Conservation (phyloP, 345 rosid species). For the Kandelia obovata region DNA sequence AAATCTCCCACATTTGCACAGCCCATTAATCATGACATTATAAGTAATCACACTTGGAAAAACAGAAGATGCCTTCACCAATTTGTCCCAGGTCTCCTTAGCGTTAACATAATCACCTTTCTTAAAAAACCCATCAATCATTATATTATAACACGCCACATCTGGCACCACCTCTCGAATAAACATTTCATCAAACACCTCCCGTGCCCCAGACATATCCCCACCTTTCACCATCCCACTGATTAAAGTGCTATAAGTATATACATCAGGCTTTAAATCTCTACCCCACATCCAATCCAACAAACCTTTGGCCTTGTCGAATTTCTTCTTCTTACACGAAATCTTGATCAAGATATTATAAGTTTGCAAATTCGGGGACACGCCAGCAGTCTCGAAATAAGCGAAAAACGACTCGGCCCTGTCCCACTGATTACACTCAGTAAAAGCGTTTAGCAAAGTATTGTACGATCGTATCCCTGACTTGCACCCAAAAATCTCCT, state of each 20-base stretch:
- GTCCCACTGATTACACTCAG: conserved; percentile 52
- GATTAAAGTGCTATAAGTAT: conserved; percentile 60
- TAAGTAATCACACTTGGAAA: conserved; percentile 78
- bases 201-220: conserved; percentile 45
- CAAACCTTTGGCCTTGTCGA: conserved; percentile 48
- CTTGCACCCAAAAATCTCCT: conserved; percentile 61
- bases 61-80: conserved; percentile 44
- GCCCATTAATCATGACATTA: conserved; percentile 77
- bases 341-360: conserved; percentile 73
- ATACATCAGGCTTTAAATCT: conserved; percentile 53
- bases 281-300: conserved; percentile 57
- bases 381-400: conserved; percentile 42
- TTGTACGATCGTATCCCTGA: conserved; percentile 72
- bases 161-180: conserved; percentile 48
- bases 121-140: conserved; percentile 71
- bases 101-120: conserved; percentile 47
- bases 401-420: conserved; percentile 51
- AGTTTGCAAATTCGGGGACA: conserved; percentile 65
- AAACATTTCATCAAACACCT: conserved; percentile 84
- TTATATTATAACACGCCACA: conserved; percentile 65
- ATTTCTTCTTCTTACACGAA: conserved; percentile 59
- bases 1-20: conserved; percentile 64
- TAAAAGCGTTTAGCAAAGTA: conserved; percentile 57
- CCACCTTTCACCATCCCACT: conserved; percentile 49
- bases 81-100: conserved; percentile 59